Evolutionary conservation across 192 early-diverging fungal species (phyloP).

Genomic region (Pecoramyces ruminantium): DNA sequence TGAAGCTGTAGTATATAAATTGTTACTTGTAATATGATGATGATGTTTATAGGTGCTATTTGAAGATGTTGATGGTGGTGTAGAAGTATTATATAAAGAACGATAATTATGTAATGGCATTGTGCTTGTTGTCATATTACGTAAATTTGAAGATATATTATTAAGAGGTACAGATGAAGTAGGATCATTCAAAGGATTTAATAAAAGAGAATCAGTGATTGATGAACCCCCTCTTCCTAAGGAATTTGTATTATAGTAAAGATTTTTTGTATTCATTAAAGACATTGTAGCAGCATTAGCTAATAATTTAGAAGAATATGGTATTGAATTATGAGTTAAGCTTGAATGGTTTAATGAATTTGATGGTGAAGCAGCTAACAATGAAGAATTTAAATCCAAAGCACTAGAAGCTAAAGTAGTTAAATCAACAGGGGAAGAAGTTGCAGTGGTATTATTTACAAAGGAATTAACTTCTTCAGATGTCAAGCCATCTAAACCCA

Average conservation of each 20-base stretch:
- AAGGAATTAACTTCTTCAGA: background rate
- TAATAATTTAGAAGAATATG: background rate
- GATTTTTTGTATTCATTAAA: background rate
- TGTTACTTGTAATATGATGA: background rate
- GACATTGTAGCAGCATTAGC: background rate
- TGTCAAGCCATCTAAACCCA: background rate
- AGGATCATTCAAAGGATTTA: background rate
- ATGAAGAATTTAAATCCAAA: background rate
- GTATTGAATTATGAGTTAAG: background rate
- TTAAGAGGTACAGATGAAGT: background rate
- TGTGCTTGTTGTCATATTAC: background rate
- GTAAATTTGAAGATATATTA: background rate
- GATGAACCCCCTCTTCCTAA: no score
- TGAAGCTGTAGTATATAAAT: background rate
- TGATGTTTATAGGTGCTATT: background rate
- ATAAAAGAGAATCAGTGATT: background rate
- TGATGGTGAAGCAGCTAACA: background rate
- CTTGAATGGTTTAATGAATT: background rate
- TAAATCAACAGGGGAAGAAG: background rate
- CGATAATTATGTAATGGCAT: background rate
- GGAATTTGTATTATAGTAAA: no score
- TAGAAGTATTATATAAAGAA: background rate
- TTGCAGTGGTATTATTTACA: background rate
- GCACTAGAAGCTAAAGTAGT: background rate
- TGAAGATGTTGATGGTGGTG: background rate